Conservation (phyloP, 2,329 filamentous ascomycete species). For the Parascedosporium putredinis region DNA sequence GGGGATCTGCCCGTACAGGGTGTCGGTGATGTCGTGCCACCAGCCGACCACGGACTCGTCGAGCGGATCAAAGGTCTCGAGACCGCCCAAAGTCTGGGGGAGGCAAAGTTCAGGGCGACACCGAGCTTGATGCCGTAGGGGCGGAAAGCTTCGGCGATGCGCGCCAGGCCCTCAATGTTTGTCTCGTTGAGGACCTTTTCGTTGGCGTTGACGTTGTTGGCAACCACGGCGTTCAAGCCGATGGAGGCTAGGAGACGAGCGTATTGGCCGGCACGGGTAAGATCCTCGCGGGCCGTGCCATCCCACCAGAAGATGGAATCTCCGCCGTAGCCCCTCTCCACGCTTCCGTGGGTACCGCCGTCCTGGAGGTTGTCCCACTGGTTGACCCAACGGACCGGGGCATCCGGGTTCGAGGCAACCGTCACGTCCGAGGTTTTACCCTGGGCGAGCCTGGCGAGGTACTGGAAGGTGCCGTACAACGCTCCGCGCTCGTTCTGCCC, state of each 20-base stretch:
- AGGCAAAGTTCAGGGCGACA: conserved; percentile 58
- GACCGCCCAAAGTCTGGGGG: conserved; percentile 46
- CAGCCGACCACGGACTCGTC: conserved; percentile 47
- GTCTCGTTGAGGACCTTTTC: conserved; percentile 39
- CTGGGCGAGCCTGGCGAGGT: conserved; percentile 54
- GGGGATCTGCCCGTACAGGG: conserved; percentile 50
- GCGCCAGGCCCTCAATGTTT: conserved; percentile 51
- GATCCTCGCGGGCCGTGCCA: conserved; percentile 43
- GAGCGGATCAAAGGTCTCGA: conserved; percentile 55
- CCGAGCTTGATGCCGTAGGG: conserved; percentile 58
- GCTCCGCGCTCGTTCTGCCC: conserved; percentile 57
- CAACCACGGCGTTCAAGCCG: conserved; percentile 53
- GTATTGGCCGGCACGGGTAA: conserved; percentile 50
- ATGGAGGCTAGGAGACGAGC: conserved; percentile 57
- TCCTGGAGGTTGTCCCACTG: conserved; percentile 63
- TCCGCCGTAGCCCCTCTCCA: conserved; percentile 60
- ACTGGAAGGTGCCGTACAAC: conserved; percentile 60
- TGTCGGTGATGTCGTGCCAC: conserved; percentile 50
- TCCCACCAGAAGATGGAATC: conserved; percentile 57
- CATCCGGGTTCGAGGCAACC: conserved; percentile 44
- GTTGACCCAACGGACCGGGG: conserved; percentile 58
- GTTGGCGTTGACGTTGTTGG: conserved; percentile 67
- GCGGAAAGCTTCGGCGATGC: conserved; percentile 54
- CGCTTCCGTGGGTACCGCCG: conserved; percentile 31
- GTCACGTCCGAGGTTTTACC: conserved; percentile 38